Evolutionary conservation across 1,284 basidiomycete species (phyloP).

Genomic region (Microstroma glucosiphilum): DNA sequence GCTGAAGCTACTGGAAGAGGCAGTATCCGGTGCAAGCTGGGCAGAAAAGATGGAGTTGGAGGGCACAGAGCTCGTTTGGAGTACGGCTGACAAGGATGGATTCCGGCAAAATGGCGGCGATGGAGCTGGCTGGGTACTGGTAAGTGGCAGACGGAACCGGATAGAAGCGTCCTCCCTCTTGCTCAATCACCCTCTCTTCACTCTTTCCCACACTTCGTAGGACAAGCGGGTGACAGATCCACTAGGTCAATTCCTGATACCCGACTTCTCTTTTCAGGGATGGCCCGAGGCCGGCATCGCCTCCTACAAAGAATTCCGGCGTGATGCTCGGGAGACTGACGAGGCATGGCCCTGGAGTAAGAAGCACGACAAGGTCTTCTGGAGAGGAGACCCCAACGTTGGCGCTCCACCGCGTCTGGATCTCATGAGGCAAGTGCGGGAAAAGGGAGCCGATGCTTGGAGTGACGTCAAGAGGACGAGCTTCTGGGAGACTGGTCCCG

Average conservation of each 20-base stretch:
- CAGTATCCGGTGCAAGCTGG: constrained; percentile 16
- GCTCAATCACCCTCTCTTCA: too few species aligned
- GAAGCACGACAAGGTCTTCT: constrained; percentile 16
- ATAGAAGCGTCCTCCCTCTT: too few species aligned
- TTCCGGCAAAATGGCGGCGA: constrained; percentile 9
- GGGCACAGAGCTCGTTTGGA: constrained; percentile 23
- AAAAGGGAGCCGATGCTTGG: background rate
- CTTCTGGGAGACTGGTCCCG: constrained; percentile 9
- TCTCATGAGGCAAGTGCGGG: background rate
- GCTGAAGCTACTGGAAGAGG: constrained; percentile 18
- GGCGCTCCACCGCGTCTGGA: background rate
- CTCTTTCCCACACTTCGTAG: too few species aligned
- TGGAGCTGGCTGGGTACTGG: constrained; percentile 23
- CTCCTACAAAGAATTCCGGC: constrained; percentile 27
- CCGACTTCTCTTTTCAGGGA: constrained; percentile 34
- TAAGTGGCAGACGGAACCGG: too few species aligned
- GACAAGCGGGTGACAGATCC: constrained; percentile 18
- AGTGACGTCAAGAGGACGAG: background rate
- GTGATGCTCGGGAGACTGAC: constrained; percentile 22
- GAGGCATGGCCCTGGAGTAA: constrained; percentile 18
- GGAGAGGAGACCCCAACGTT: background rate
- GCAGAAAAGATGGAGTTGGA: constrained; percentile 18
- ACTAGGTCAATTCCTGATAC: constrained; percentile 3
- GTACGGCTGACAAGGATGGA: constrained; percentile 29
- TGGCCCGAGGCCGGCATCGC: constrained; percentile 38